These are phyloP conservation scores for Bolboschoenoplectus hybrid DNA, from an alignment of 202 grass and related monocot species.

Conservation along the genomic window DNA sequence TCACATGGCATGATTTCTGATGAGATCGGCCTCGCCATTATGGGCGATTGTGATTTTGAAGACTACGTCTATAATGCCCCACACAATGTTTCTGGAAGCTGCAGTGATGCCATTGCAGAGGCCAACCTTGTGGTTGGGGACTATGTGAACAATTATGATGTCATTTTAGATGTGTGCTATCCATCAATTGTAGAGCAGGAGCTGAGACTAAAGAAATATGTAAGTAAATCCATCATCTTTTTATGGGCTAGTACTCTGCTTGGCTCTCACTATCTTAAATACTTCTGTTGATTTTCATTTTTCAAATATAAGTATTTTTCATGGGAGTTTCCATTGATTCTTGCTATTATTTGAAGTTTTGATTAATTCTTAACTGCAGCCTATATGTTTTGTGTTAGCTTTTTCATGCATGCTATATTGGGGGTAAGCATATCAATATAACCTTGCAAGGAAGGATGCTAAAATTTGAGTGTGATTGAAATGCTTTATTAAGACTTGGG, in stretches of 20 bases:
- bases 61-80: constrained; percentile 68
- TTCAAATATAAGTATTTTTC: background rate
- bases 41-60: constrained; percentile 81
- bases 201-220: constrained; percentile 85
- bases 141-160: constrained; percentile 84
- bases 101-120: constrained; percentile 70
- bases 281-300: background rate
- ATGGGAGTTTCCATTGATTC: background rate
- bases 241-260: background rate
- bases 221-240: constrained; percentile 44
- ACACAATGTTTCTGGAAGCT: constrained; percentile 78
- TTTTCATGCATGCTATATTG: background rate
- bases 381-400: background rate
- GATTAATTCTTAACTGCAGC: background rate
- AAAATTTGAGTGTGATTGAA: background rate
- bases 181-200: constrained; percentile 95
- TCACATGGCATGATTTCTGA: constrained; percentile 99
- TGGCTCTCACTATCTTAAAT: background rate
- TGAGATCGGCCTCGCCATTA: constrained; percentile 82
- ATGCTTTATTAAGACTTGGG: too few relatives aligned
- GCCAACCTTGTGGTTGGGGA: constrained; percentile 74
- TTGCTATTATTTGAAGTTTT: background rate
- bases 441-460: background rate
- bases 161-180: constrained; percentile 94
- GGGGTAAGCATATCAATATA: background rate